Evolutionary conservation across 2,329 filamentous ascomycete genomes (phyloP).

Genomic region (Aureobasidium sp.): DNA sequence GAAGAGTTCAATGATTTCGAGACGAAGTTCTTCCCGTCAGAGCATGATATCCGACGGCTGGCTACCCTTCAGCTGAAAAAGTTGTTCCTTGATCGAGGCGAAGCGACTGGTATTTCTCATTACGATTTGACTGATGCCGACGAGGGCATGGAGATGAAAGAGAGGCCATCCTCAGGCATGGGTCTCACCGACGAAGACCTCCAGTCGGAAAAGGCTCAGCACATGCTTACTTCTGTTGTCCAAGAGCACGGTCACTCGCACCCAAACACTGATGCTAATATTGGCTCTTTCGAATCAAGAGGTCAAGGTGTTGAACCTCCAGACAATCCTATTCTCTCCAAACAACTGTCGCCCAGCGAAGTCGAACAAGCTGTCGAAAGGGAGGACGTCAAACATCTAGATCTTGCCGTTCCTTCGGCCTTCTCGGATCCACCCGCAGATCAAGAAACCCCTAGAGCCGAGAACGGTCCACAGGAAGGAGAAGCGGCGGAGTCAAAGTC

Average conservation of each 20-base stretch:
- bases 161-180: constrained; percentile 28
- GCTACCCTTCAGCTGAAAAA: constrained; percentile 90
- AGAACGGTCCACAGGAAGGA: background rate
- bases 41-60: constrained; percentile 89
- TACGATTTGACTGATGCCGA: constrained; percentile 48
- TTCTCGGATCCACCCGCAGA: constrained; percentile 17
- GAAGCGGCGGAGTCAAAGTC: background rate
- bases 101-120: constrained; percentile 52
- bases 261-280: background rate
- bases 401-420: constrained; percentile 47
- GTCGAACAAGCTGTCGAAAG: constrained; percentile 34
- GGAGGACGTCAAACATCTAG: constrained; percentile 54
- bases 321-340: constrained; percentile 20
- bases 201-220: constrained; percentile 53
- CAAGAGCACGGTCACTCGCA: constrained; percentile 47
- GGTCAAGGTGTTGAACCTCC: constrained; percentile 19
- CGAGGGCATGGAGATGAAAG: constrained; percentile 48
- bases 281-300: background rate
- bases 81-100: constrained; percentile 81
- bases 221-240: constrained; percentile 58
- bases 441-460: constrained; percentile 2
- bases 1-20: constrained; percentile 85
- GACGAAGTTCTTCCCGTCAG: constrained; percentile 81
- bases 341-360: constrained; percentile 25
- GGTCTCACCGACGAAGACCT: constrained; percentile 41